Base-by-base conservation (phyloP, 768 basidiomycete genomes). In the Trametes gibbosa region DNA sequence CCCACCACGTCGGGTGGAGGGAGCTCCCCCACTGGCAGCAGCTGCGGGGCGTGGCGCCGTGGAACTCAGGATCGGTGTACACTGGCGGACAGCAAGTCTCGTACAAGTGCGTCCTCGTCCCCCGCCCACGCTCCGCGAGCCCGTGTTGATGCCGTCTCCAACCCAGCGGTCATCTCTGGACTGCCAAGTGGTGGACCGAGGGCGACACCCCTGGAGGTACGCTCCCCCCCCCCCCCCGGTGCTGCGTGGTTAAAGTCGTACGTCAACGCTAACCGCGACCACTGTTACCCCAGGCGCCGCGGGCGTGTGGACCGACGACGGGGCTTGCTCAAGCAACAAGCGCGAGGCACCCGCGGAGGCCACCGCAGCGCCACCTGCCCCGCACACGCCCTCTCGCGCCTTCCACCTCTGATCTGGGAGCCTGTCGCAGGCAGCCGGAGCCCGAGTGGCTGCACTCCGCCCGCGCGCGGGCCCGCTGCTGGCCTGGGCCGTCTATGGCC, bases 151-250 rank as follows among this genome's bases (percentile, higher is more conserved):
- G 45, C 39, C 40, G 48, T 32, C 52, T 32, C 21, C 57, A 24
- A 50, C 51, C 29, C 63, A 74, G 72, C 61, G 73, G 74, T 14
- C 64, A 77, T 59, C 68, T 76, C 42, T 80, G 76, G 77, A 79
- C 77, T 13, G 84, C 85, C 2, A 77, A 82, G 54, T 86, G 82
- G 81, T 86, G 86, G 84, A 80, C 83, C 17, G 72, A 87, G 67
- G 77, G 75, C 42, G 79, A 84, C 65, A 75, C 68, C 41, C 85
- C 85, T 9, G 70, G 75, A 61, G 73, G 77, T 75, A 63, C 45
- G 70, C 46, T 13, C 23, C 19, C 4, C 27, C 17, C 27, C 13
- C 19, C 27, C 14, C 2, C 8, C 10, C 16, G 5, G 6, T 10
- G n/a, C 14, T 10, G 19, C 45, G n/a, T n/a, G n/a, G n/a, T n/a